These are phyloP conservation scores for Myotisia sp. DNA, from an alignment of 2,329 filamentous ascomycete genomes.

Conservation along the genomic window DNA sequence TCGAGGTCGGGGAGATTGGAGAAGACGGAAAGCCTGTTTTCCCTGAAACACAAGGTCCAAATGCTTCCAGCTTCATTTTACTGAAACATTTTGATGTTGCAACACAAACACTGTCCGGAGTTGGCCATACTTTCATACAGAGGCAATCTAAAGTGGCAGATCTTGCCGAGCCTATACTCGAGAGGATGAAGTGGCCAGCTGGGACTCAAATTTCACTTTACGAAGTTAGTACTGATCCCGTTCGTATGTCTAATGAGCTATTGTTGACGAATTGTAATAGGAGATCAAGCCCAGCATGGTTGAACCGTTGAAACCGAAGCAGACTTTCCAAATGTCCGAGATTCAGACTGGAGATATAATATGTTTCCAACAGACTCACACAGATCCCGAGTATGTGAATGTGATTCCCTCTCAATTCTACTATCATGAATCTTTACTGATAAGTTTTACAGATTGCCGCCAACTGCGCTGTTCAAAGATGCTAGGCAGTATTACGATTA, in stretches of 20 bases:
- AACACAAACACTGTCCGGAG: constrained; percentile 57
- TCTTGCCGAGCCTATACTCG: constrained; percentile 59
- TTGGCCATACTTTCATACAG: constrained; percentile 73
- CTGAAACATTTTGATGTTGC: constrained; percentile 82
- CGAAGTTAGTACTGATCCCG: constrained; percentile 42
- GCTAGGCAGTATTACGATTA: constrained; percentile 87
- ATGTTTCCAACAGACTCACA: constrained; percentile 64
- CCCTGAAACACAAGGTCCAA: constrained; percentile 33
- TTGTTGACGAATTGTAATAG: constrained; percentile 22
- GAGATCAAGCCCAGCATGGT: constrained; percentile 99
- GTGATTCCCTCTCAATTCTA: too few relatives aligned
- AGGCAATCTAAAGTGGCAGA: constrained; percentile 82
- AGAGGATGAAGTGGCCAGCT: constrained; percentile 74
- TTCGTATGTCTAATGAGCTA: neutral
- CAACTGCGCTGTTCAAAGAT: constrained; percentile 44
- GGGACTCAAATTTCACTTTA: constrained; percentile 61
- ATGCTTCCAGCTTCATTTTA: constrained; percentile 62
- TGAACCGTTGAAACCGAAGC: constrained; percentile 80
- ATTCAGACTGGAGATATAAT: constrained; percentile 95
- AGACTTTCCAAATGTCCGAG: constrained; percentile 77
- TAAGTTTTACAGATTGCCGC: constrained; percentile 17
- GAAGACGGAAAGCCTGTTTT: constrained; percentile 59
- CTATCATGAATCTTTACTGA: neutral
- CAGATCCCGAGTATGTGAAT: constrained; percentile 22
- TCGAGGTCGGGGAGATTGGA: constrained; percentile 59